phyloP scores from a whole-genome alignment of 1,139 yeast species.

The Candida sp. region DNA sequence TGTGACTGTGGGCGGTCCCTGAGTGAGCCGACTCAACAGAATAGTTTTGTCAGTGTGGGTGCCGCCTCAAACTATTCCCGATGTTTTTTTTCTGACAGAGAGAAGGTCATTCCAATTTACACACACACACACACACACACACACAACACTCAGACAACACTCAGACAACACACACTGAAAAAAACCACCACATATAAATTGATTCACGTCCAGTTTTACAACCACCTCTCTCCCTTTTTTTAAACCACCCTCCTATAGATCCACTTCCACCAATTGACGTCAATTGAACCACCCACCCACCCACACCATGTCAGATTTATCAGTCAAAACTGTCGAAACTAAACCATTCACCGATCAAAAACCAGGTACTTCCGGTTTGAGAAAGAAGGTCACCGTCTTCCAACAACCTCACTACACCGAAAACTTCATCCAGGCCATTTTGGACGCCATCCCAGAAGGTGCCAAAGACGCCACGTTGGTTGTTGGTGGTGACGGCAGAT shows the following conservation, averaged over 20 bases:
- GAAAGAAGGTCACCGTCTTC: conserved; percentile 90
- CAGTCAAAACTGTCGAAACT: conserved; percentile 50
- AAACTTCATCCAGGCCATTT: conserved; percentile 88
- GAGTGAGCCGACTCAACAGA: too few relatives aligned
- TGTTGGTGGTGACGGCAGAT: conserved; percentile 98
- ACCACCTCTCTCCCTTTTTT: not conserved
- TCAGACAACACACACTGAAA: too few relatives aligned
- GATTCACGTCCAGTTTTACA: too few relatives aligned
- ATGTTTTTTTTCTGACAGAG: too few relatives aligned
- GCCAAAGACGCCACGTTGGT: conserved; percentile 75
- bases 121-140: too few relatives aligned
- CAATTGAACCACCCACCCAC: not conserved
- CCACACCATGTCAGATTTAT: conserved; percentile 13
- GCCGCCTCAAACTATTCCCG: too few relatives aligned
- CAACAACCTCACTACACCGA: conserved; percentile 86
- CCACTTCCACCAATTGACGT: not conserved
- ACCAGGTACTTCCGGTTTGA: conserved; percentile 97
- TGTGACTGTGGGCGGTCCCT: too few relatives aligned
- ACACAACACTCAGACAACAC: too few relatives aligned
- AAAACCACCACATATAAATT: too few relatives aligned
- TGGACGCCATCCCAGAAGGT: conserved; percentile 93
- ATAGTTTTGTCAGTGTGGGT: too few relatives aligned
- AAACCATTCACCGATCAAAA: conserved; percentile 88
- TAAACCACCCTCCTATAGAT: not conserved
- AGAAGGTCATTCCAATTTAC: too few relatives aligned